phyloP scores from a whole-genome alignment of 768 basidiomycete genomes.

The Mycena galopus region DNA sequence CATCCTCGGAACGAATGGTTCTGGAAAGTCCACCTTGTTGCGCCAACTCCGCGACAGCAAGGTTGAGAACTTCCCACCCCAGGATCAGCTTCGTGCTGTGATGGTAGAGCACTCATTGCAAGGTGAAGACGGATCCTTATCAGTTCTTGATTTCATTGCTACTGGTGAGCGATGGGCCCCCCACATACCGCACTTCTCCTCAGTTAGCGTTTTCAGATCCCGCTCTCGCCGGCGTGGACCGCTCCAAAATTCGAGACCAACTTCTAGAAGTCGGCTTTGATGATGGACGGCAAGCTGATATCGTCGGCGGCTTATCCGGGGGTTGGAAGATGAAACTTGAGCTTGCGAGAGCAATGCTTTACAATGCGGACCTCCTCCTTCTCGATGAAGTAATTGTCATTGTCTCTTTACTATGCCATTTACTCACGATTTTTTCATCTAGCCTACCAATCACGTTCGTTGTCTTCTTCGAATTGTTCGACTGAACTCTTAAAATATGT shows the following conservation, averaged over 20 bases:
- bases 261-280: conserved; percentile 93
- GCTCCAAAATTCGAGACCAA: conserved; percentile 81
- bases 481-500: conserved; percentile 26
- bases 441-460: conserved; percentile 94
- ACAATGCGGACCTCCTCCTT: conserved; percentile 88
- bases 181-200: conserved; percentile 1
- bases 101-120: conserved; percentile 99
- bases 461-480: conserved; percentile 32
- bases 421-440: conserved; percentile 35
- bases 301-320: conserved; percentile 92
- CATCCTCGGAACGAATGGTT: conserved; percentile 95
- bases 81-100: conserved; percentile 85
- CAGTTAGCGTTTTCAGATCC: conserved; percentile 64
- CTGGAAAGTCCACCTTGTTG: conserved; percentile 96
- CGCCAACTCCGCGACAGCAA: conserved; percentile 95
- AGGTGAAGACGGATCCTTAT: conserved; percentile 88
- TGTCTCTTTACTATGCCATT: conserved; percentile 15
- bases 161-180: conserved; percentile 64
- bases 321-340: conserved; percentile 99
- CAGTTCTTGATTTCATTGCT: conserved; percentile 92
- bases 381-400: conserved; percentile 78
- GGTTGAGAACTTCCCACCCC: conserved; percentile 95
- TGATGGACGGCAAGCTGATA: conserved; percentile 84
- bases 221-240: conserved; percentile 70
- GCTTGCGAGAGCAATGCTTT: conserved; percentile 95